Percentiles rank a stretch among this genome's conserved stretches.
phyloP scores from a whole-genome alignment of 2,329 filamentous ascomycete genomes.

The Catunica adiposa region DNA sequence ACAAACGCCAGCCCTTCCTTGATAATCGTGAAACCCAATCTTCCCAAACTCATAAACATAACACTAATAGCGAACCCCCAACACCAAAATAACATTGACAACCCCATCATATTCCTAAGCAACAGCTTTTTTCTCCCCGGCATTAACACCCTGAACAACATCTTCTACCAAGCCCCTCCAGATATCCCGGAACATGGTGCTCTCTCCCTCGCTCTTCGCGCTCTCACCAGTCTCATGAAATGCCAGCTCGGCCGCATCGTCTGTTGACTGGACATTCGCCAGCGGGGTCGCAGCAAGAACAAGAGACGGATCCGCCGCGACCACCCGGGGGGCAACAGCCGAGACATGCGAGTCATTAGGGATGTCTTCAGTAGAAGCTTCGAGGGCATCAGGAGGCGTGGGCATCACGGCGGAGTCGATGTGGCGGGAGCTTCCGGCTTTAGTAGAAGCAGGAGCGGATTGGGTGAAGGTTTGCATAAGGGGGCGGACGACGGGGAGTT shows the following conservation, averaged over 20 bases:
- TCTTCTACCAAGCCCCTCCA: slow-evolving; percentile 43
- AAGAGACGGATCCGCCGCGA: slow-evolving; percentile 39
- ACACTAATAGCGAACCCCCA: background rate
- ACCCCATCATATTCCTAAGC: background rate
- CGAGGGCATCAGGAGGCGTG: slow-evolving; percentile 29
- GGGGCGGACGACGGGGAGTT: slow-evolving; percentile 24
- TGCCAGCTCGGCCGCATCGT: slow-evolving; percentile 40
- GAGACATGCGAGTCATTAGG: slow-evolving; percentile 19
- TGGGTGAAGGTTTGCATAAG: slow-evolving; percentile 48
- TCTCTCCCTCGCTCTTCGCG: slow-evolving; percentile 15
- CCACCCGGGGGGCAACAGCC: slow-evolving; percentile 32
- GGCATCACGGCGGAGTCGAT: slow-evolving; percentile 39
- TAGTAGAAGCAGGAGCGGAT: slow-evolving; percentile 29
- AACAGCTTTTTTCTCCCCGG: background rate
- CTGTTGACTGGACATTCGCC: slow-evolving; percentile 41
- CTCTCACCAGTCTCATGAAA: slow-evolving; percentile 24
- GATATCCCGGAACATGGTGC: slow-evolving; percentile 36
- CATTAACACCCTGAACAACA: slow-evolving; percentile 17
- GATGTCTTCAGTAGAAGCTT: background rate
- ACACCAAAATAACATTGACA: background rate
- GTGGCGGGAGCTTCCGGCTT: slow-evolving; percentile 21
- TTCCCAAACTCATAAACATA: slow-evolving; percentile 1
- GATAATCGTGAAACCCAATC: background rate
- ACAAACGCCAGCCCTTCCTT: background rate
- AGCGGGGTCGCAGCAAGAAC: slow-evolving; percentile 35